Base-by-base conservation (phyloP, 495 filamentous ascomycete genomes). In the Xylaria scruposa region DNA sequence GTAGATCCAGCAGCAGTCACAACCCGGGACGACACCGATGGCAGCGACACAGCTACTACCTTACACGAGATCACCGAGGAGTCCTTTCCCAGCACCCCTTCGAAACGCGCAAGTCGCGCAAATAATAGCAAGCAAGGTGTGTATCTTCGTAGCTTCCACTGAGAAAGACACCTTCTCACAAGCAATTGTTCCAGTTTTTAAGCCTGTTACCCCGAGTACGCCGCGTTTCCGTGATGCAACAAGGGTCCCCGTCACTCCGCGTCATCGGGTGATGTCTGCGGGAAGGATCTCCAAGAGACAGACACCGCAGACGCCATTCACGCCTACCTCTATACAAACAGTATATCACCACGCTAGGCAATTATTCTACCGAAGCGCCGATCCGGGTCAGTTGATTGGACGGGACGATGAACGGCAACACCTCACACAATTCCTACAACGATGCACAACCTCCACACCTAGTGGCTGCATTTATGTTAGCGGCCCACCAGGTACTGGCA, bases 391-490 rank as follows among this genome's bases (percentile, higher is more conserved):
- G 75, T 83, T 99, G 49, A 85, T 98, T 76, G 96, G 96, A 46
- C 90, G 96, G 47, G 94, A 97, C 44, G 81, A 88, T 0, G 96
- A 99, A 77, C 88, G 91, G 64, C 82, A 87, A 24, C 90, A 95
- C 66, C 82, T 99, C 29, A 79, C 83, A 4, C 74, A 74, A 0
- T 98, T 98, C 73, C 85, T 99, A 51, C 81, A 87, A 46, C 85
- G 88, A 49, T 89, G 91, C 71, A 81, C 91, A 12, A 81, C 85
- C 13, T 79, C 87, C 19, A 84, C 84, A 12, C 86, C 87, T 24
- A 91, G 92, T 61, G 93, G 94, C n/a, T 97, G 94, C 78, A 86
- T 97, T 47, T 99, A 99, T 78, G 90, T 99, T 74, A 97, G 94
- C 74, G 96, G 96, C 0, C 96, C 96, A 38, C 96, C 96, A 2